Conservation (phyloP, 805 yeast species). For the Nakazawaea wickerhamii region DNA sequence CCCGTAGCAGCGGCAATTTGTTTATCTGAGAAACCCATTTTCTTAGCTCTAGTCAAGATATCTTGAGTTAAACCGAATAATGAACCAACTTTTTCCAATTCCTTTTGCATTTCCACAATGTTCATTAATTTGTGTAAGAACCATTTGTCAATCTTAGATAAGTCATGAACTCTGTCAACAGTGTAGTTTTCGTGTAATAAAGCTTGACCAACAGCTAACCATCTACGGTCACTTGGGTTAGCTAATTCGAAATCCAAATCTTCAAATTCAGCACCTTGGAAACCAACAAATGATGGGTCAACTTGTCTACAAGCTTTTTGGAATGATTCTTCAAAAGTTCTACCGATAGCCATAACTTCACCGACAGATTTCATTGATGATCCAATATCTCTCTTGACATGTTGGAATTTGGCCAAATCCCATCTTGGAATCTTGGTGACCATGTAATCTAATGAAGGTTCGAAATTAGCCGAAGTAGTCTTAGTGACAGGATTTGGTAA, state of each 20-base stretch:
- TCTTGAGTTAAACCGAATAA: slow-evolving; percentile 61
- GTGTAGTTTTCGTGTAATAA: slow-evolving; percentile 84
- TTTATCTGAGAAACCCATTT: slow-evolving; percentile 91
- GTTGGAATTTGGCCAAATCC: slow-evolving; percentile 96
- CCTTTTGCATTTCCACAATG: slow-evolving; percentile 84
- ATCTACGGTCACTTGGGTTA: slow-evolving; percentile 92
- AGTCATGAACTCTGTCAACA: slow-evolving; percentile 87
- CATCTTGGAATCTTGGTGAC: slow-evolving; percentile 98
- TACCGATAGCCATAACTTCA: slow-evolving; percentile 96
- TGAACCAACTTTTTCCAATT: slow-evolving; percentile 60
- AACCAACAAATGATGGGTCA: slow-evolving; percentile 85
- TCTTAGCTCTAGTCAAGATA: slow-evolving; percentile 73
- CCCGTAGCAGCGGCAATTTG: slow-evolving; percentile 81
- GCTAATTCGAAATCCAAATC: slow-evolving; percentile 70
- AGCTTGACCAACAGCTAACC: slow-evolving; percentile 98
- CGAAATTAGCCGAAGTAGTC: slow-evolving; percentile 93
- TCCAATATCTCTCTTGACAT: slow-evolving; percentile 89
- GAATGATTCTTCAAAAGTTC: slow-evolving; percentile 96
- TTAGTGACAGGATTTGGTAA: slow-evolving; percentile 90
- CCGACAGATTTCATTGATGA: slow-evolving; percentile 98
- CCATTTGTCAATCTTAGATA: slow-evolving; percentile 94
- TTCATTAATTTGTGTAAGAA: slow-evolving; percentile 89
- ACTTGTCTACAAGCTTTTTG: slow-evolving; percentile 97
- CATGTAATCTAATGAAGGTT: slow-evolving; percentile 94
- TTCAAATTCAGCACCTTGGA: slow-evolving; percentile 81